Conservation (phyloP, 2,329 filamentous ascomycete genomes). For the Xylaria sp. region DNA sequence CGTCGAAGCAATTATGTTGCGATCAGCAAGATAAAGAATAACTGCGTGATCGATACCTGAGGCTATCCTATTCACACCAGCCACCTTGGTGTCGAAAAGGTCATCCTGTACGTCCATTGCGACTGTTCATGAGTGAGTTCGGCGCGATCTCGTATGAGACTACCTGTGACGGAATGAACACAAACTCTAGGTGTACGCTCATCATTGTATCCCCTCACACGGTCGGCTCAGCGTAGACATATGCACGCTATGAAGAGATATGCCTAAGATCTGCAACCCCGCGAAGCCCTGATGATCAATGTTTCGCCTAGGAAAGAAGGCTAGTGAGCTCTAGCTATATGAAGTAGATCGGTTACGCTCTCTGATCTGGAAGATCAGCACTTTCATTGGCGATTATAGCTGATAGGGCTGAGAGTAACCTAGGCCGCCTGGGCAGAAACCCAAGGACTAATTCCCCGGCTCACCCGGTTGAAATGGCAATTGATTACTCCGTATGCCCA, state of each 20-base stretch:
- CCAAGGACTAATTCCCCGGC: not conserved
- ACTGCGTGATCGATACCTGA: not conserved
- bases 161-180: not conserved
- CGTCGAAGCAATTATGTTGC: not conserved
- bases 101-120: constrained; percentile 9
- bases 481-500: no score
- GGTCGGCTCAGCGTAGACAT: constrained; percentile 2
- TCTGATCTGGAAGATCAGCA: no score
- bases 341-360: no score
- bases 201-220: constrained; percentile 2
- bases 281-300: not conserved
- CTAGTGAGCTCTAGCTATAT: no score
- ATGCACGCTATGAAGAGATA: not conserved
- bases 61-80: not conserved
- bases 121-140: not conserved
- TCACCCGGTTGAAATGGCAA: not conserved
- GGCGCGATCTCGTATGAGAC: not conserved
- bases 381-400: no score
- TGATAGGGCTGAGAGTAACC: no score
- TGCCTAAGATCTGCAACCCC: not conserved
- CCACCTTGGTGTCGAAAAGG: not conserved
- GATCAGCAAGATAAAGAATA: not conserved
- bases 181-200: not conserved
- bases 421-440: no score
- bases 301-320: not conserved